phyloP scores from a whole-genome alignment of 495 filamentous ascomycete species.

The Ramalina intermedia region DNA sequence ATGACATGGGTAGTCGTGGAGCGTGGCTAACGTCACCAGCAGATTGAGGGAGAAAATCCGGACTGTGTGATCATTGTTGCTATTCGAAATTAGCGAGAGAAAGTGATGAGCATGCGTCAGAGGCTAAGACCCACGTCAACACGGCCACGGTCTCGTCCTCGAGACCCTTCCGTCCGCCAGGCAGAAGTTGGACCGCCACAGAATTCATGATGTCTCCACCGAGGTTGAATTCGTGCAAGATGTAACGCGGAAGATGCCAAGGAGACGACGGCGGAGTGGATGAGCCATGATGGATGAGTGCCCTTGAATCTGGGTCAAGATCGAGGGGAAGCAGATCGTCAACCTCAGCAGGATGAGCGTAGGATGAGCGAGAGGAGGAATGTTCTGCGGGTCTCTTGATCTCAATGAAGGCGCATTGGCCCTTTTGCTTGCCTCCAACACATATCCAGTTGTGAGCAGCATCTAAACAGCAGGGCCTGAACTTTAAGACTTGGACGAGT shows the following conservation, averaged over 20 bases:
- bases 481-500: constrained; percentile 63
- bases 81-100: constrained; percentile 18
- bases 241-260: constrained; percentile 22
- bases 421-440: constrained; percentile 66
- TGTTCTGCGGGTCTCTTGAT: constrained; percentile 11
- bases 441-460: constrained; percentile 78
- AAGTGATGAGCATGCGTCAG: constrained; percentile 4
- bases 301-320: constrained; percentile 25
- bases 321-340: constrained; percentile 48
- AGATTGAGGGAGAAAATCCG: constrained; percentile 59
- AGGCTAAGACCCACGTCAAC: constrained; percentile 33
- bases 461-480: constrained; percentile 71
- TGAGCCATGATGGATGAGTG: not conserved
- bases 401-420: constrained; percentile 66
- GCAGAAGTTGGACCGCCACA: constrained; percentile 49
- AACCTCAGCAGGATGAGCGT: constrained; percentile 28
- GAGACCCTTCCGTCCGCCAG: constrained; percentile 29
- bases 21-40: constrained; percentile 43
- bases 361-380: constrained; percentile 5
- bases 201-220: constrained; percentile 55
- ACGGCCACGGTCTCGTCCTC: constrained; percentile 48
- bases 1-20: constrained; percentile 52
- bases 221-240: constrained; percentile 37
- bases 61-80: constrained; percentile 84
- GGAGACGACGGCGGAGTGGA: constrained; percentile 3